A percentile compares a stretch with the other conserved stretches of the same genome.
These are phyloP conservation scores for Glycine soja DNA, from an alignment of 306 rosid genomes.

Conservation along the genomic window DNA sequence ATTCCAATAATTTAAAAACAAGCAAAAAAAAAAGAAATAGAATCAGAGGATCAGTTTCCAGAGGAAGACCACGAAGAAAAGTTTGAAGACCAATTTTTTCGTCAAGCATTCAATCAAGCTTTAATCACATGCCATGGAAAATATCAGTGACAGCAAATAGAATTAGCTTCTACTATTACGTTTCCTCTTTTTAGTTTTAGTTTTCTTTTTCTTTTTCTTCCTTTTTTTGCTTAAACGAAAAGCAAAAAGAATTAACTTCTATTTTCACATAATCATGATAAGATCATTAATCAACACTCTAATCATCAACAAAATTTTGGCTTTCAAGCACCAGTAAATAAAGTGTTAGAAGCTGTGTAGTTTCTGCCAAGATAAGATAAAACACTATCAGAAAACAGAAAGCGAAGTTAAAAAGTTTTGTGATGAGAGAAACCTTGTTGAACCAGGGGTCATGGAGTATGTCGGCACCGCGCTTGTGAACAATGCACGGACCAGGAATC, in stretches of 20 bases:
- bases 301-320: not conserved
- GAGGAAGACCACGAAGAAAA: constrained; percentile 22
- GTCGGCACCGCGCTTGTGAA: constrained; percentile 98
- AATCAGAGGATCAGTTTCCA: not conserved
- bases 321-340: not conserved
- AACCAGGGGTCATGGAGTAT: constrained; percentile 99
- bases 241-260: not conserved
- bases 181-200: not conserved
- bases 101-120: constrained; percentile 32
- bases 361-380: not conserved
- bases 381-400: not conserved
- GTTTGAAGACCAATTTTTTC: constrained; percentile 20
- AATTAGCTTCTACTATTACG: not conserved
- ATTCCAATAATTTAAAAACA: constrained; percentile 38
- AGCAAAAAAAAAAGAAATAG: not conserved
- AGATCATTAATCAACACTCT: not conserved
- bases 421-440: constrained; percentile 72
- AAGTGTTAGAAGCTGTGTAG: not conserved
- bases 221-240: not conserved
- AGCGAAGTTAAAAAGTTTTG: not conserved
- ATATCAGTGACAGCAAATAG: not conserved
- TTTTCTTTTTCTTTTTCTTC: not conserved
- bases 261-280: constrained; percentile 14
- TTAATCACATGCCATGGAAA: constrained; percentile 12
- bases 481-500: constrained; percentile 93